Evolutionary conservation across 176 grass and related monocot genomes (phyloP).

Genomic region (Carex pumila): DNA sequence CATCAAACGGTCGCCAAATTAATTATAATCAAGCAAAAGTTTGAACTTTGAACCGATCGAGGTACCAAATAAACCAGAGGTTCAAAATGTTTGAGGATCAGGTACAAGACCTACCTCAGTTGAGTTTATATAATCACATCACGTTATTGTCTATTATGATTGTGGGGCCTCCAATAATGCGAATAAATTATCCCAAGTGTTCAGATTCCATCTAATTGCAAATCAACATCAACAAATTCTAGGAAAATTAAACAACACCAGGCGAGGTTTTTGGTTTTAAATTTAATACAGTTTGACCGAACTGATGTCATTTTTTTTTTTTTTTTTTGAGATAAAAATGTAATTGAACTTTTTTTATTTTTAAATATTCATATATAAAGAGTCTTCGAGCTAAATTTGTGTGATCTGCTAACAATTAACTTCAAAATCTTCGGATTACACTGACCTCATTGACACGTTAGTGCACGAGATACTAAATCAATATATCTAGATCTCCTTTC

Average conservation of each 20-base stretch:
- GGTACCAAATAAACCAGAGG: background rate
- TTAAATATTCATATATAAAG: no score
- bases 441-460: no score
- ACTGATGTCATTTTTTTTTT: background rate
- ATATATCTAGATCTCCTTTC: background rate
- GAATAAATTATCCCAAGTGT: background rate
- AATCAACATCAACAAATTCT: background rate
- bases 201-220: background rate
- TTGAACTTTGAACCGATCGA: background rate
- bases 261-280: background rate
- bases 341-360: no score
- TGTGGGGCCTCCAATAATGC: constrained; percentile 1
- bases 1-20: no score
- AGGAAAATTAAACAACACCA: background rate
- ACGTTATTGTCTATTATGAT: background rate
- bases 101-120: background rate
- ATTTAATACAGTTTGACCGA: background rate
- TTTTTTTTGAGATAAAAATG: no score
- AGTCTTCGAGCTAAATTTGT: no score
- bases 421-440: no score
- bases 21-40: background rate
- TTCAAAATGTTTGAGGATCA: background rate
- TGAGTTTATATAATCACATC: background rate
- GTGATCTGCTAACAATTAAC: no score
- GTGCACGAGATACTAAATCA: background rate